Evolutionary conservation across 2,329 filamentous ascomycete genomes (phyloP), one percentile per base, ranked within the genome.

Genomic region (Phialophora expanda): DNA sequence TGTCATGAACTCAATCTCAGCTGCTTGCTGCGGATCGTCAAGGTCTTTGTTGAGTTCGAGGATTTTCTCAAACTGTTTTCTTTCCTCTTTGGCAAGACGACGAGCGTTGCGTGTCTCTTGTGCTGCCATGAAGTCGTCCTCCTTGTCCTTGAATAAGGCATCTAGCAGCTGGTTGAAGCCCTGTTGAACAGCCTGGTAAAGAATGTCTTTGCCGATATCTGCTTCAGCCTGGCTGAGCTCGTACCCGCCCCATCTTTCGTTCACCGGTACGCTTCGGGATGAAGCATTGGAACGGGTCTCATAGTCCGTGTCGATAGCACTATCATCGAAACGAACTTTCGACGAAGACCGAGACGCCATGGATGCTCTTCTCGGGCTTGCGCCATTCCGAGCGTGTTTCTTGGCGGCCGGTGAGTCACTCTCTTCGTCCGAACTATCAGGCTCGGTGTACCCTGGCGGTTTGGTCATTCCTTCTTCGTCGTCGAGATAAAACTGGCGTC

Each of bases 161-260:
- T 98, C 92, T 0, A 99, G 85, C 1, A 98, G 82, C 78, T 98
- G 93, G 74, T 98, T 97, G 79, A 97, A 92, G 0, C 92, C 90
- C 77, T 97, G 90, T 76, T 97, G 93, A 0, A 92, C 93, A 34
- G 96, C 88, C 76, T 97, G 91, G 74, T 96, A 97, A 0, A 98
- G 81, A 3, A 97, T 90, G 75, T 98, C 92, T 71, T 90, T 92
- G 44, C 92, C 92, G 5, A 92, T 88, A 75, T 97, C 93, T 66
- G 85, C 86, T 76, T 97, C 93, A 0, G 90, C 89, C 70, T 91
- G 87, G 0, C 91, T 90, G 17, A 96, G 88, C 60, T 92, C 90
- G 76, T 91, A 89, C 20, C 89, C 89, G 56, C 89, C 89, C 89
- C 89, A 92, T 64, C 89, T 84, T 76, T 93, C 89, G 12, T 82